phyloP scores from a whole-genome alignment of 305 asterid genomes.

The Fraxinus latifolia region DNA sequence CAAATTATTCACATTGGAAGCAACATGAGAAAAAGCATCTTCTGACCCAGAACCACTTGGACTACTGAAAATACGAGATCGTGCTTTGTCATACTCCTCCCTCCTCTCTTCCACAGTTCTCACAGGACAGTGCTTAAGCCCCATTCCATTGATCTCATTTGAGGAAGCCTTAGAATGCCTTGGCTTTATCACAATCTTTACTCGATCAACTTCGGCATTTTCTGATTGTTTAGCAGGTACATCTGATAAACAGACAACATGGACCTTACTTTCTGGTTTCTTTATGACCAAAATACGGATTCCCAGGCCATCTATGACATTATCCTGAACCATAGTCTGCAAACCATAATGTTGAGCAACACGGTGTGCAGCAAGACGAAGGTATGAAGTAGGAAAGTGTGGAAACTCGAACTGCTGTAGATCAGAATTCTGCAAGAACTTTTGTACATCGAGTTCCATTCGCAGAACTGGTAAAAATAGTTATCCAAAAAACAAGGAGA shows the following conservation, averaged over 20 bases:
- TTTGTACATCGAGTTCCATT: slow-evolving; percentile 83
- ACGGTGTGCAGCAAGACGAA: slow-evolving; percentile 96
- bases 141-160: slow-evolving; percentile 37
- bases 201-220: slow-evolving; percentile 48
- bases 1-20: slow-evolving; percentile 44
- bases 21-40: slow-evolving; percentile 35
- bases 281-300: slow-evolving; percentile 60
- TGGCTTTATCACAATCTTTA: slow-evolving; percentile 68
- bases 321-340: slow-evolving; percentile 78
- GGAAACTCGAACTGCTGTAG: slow-evolving; percentile 76
- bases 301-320: slow-evolving; percentile 64
- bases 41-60: slow-evolving; percentile 49
- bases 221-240: slow-evolving; percentile 68
- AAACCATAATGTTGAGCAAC: slow-evolving; percentile 90
- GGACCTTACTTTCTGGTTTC: slow-evolving; percentile 61
- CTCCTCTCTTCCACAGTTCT: slow-evolving; percentile 87
- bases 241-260: slow-evolving; percentile 64
- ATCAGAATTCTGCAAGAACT: slow-evolving; percentile 58
- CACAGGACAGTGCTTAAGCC: slow-evolving; percentile 44
- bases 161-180: slow-evolving; percentile 60
- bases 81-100: slow-evolving; percentile 91
- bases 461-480: slow-evolving; percentile 54
- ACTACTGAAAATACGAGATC: slow-evolving; percentile 81
- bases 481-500: background rate
- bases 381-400: slow-evolving; percentile 88